These are phyloP conservation scores for Lachancea thermotolerans DNA, from an alignment of 805 yeast species.

Conservation along the genomic window DNA sequence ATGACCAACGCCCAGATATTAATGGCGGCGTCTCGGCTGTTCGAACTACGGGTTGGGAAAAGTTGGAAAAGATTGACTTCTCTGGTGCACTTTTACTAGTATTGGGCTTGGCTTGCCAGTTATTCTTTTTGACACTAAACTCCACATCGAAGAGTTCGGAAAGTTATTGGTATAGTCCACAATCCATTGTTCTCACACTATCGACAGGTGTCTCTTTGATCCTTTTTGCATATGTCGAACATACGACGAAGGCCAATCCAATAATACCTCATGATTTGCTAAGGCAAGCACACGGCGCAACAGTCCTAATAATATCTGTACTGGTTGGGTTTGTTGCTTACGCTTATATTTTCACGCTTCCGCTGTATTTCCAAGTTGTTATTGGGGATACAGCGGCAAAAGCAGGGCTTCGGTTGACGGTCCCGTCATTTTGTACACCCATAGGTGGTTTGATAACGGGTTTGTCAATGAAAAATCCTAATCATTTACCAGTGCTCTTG, in stretches of 20 bases:
- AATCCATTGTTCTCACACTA: conserved; percentile 5
- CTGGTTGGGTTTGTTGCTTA: conserved; percentile 35
- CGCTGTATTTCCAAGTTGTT: conserved; percentile 37
- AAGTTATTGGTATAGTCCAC: conserved; percentile 9
- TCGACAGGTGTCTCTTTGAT: conserved; percentile 8
- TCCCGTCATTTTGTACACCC: conserved; percentile 39
- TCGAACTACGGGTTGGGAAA: neutral
- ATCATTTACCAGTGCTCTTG: conserved; percentile 26
- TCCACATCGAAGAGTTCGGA: conserved; percentile 6
- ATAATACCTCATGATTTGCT: conserved; percentile 15
- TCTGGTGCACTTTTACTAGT: conserved; percentile 32
- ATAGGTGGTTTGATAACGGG: conserved; percentile 39
- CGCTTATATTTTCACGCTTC: conserved; percentile 38
- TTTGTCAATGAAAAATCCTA: conserved; percentile 31
- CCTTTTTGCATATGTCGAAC: conserved; percentile 12
- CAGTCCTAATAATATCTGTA: conserved; percentile 23
- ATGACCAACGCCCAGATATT: conserved; percentile 24
- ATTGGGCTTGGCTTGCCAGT: conserved; percentile 29
- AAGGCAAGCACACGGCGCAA: conserved; percentile 5
- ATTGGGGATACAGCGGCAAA: conserved; percentile 35
- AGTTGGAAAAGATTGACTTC: conserved; percentile 29
- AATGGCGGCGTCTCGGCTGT: neutral
- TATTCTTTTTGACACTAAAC: conserved; percentile 16
- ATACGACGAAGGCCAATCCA: conserved; percentile 13
- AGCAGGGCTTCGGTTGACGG: conserved; percentile 37